Conservation (phyloP, 805 yeast species). For the Metschnikowia sp. region DNA sequence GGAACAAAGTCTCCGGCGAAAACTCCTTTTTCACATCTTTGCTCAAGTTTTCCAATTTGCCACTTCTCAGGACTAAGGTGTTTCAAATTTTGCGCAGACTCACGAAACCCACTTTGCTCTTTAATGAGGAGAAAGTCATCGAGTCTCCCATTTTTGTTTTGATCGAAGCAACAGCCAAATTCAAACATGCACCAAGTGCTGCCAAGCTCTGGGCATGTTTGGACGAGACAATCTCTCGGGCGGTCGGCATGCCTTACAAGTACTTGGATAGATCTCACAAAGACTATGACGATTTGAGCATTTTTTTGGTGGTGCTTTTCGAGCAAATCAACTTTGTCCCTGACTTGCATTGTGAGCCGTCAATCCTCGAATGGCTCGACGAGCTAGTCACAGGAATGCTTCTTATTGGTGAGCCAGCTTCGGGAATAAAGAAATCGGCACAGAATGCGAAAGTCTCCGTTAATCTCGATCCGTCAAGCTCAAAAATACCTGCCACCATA, state of each 20-base stretch:
- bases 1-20: conserved; percentile 47
- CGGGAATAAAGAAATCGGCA: conserved; percentile 18
- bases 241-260: conserved; percentile 75
- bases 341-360: conserved; percentile 20
- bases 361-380: conserved; percentile 47
- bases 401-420: conserved; percentile 58
- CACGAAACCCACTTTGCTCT: conserved; percentile 12
- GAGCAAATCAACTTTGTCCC: conserved; percentile 67
- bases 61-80: conserved; percentile 9
- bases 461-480: neutral
- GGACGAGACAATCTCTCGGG: conserved; percentile 74
- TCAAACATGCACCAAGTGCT: conserved; percentile 6
- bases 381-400: conserved; percentile 45
- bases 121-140: conserved; percentile 28
- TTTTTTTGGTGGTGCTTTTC: conserved; percentile 37
- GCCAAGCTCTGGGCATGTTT: conserved; percentile 55
- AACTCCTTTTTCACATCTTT: conserved; percentile 68
- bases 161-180: conserved; percentile 42
- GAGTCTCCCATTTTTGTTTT: conserved; percentile 57
- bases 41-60: conserved; percentile 39
- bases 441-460: conserved; percentile 7
- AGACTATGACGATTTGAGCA: conserved; percentile 28
- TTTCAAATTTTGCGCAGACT: conserved; percentile 13
- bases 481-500: conserved; percentile 5
- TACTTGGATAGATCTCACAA: conserved; percentile 58